Base-by-base conservation (phyloP, 2,329 filamentous ascomycete species). In the Claviceps lovelessii region DNA sequence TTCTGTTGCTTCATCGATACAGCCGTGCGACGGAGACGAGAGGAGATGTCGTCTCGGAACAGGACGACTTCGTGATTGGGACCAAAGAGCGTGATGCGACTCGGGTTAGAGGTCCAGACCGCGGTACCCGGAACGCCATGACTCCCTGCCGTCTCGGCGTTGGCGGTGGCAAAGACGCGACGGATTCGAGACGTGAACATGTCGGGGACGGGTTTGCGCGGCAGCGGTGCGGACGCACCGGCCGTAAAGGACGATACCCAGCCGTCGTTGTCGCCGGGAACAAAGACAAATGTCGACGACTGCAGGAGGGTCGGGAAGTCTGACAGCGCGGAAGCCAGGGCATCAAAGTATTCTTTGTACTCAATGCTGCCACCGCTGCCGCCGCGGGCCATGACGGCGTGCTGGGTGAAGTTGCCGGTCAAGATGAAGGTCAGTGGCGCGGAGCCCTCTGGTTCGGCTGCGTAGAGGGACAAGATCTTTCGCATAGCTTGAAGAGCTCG, bases 201-300 rank as follows among this genome's bases (percentile, higher is more conserved):
- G 7, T 91, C 86, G 1, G 93, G 93, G 2, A 98, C 79, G 0
- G 78, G 71, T 59, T 85, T 84, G 10, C 85, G 72, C 0, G 88
- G 88, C 11, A 91, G 65, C 0, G 84, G 80, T 0, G 80, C 79
- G 0, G 85, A 81, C 1, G 86, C 84, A 4, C 88, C 88, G 2
- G 83, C 84, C 0, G 81, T 82, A 66, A 95, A 95, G 2, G 90
- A 80, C 0, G 89, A 95, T 5, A 85, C 81, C 93, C 93, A 98
- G n/a, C 88, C 90, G 67, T 98, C 93, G 66, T 96, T 95, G 70
- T 97, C 91, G 35, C 93, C 93, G 0, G 93, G 93, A 0, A 97
- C 86, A 65, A 98, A 95, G 37, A 95, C 76, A 67, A 97, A 95
- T 0, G 87, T 91, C 5, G 87, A 85, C 31, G 80, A 79, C 55